A percentile compares a stretch with the other conserved stretches of the same genome.
Evolutionary conservation across 1,284 basidiomycete species (phyloP).

Genomic region (Sporisorium iseilematis-ciliati): DNA sequence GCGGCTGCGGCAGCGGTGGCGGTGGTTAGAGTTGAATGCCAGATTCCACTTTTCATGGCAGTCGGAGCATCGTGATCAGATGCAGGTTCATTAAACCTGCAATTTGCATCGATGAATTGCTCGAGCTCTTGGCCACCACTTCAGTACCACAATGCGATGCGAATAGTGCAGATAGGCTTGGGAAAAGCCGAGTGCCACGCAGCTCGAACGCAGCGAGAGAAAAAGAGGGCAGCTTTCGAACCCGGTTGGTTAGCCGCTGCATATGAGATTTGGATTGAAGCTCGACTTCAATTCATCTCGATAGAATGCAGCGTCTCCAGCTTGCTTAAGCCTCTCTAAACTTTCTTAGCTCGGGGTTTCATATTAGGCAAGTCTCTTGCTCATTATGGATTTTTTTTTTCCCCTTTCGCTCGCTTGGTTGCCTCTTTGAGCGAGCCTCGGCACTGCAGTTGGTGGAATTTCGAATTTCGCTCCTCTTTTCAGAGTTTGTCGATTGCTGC

Average conservation of each 20-base stretch:
- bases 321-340: not conserved
- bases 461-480: conserved; percentile 8
- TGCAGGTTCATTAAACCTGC: not conserved
- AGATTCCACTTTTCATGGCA: conserved; percentile 1
- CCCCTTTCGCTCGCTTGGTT: too few relatives aligned
- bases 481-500: not conserved
- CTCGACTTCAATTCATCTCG: conserved; percentile 2
- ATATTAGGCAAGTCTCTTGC: conserved; percentile 6
- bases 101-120: not conserved
- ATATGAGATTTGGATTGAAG: not conserved
- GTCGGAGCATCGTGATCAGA: not conserved
- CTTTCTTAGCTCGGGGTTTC: conserved; percentile 6
- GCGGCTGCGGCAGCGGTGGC: conserved; percentile 2
- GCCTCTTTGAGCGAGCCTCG: conserved; percentile 10
- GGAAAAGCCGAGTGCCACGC: conserved; percentile 39
- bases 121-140: too few relatives aligned
- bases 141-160: not conserved
- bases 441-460: conserved; percentile 2
- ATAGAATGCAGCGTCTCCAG: conserved; percentile 9
- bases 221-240: too few relatives aligned
- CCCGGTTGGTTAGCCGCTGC: conserved; percentile 1
- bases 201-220: not conserved
- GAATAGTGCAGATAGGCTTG: conserved; percentile 15
- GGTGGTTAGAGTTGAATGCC: conserved; percentile 1
- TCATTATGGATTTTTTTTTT: conserved; percentile 1